Evolutionary conservation across 2,329 filamentous ascomycete genomes (phyloP).

Genomic region (Fusarium annulatum): DNA sequence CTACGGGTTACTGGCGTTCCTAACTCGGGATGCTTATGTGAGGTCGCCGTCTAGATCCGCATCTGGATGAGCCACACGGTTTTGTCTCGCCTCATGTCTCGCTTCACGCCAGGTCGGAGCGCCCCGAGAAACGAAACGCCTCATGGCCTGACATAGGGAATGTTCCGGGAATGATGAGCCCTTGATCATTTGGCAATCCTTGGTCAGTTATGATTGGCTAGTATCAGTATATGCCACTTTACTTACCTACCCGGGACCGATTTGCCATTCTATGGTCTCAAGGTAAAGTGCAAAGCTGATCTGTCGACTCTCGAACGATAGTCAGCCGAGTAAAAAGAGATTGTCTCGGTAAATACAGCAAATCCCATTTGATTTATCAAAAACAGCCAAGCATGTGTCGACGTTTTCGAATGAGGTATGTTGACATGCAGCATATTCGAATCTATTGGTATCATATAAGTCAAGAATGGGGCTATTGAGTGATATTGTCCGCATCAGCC

Average conservation of each 20-base stretch:
- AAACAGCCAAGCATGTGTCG: neutral
- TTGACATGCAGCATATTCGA: neutral
- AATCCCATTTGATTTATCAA: neutral
- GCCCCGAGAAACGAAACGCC: slow-evolving; percentile 18
- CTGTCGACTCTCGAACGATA: neutral
- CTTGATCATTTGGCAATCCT: neutral
- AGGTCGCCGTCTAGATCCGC: slow-evolving; percentile 11
- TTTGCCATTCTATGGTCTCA: neutral
- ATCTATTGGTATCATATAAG: neutral
- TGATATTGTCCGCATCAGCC: neutral
- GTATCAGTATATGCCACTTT: neutral
- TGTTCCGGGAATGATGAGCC: slow-evolving; percentile 4
- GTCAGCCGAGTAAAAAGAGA: neutral
- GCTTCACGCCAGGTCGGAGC: slow-evolving; percentile 21
- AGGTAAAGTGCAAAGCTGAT: neutral
- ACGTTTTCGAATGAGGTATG: neutral
- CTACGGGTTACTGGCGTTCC: neutral
- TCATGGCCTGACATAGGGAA: slow-evolving; percentile 23
- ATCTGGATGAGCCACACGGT: slow-evolving; percentile 2
- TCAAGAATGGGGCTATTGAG: too few species aligned
- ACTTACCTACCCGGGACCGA: neutral
- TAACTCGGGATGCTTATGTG: slow-evolving; percentile 17
- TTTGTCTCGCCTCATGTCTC: slow-evolving; percentile 5
- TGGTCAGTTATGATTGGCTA: neutral
- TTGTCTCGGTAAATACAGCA: too few species aligned